Base-by-base conservation (phyloP, 108 stramenopile genomes). In the Fragilaria crotonensis region DNA sequence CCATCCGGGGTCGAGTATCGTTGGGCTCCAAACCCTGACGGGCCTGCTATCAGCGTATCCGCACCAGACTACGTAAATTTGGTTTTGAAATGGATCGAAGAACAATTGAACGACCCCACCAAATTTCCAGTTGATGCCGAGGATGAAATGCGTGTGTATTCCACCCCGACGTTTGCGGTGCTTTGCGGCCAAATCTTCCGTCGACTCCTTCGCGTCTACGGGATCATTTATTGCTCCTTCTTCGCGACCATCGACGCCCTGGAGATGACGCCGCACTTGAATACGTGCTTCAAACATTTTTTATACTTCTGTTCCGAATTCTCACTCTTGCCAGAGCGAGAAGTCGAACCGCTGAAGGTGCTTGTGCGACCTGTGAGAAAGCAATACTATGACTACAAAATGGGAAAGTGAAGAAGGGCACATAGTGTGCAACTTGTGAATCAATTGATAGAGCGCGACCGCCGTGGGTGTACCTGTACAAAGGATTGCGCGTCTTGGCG, bases 251-350 rank as follows among this genome's bases (percentile, higher is more conserved):
- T 93, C 63, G 92, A 93, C 62, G 92, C 92, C 23, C 57, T 93
- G 65, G 86, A 84, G 49, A 88, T 93, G 92, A 85, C 92, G 5
- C 86, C 92, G 44, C 86, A 89, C 73, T 71, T 93, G 61, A 93
- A 93, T 67, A 86, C 92, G 18, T 87, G 87, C 65, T 93, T 93
- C 70, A 93, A 93, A 57, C 92, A 93, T 57, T 93, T 93, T 62
- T 88, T 93, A 86, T 93, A 83, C 74, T 93, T 93, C 68, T 93
- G 88, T 62, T 87, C 86, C 1, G 92, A 93, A 65, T 93, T 93
- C 63, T 84, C 84, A 0, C 59, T 93, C 28, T 72, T 93, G 72
- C 92, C 87, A 23, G 92, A 93, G 64, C 76, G 88, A 63, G 92
- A 93, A 70, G 76, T 93, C 51, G 92, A 87, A 54, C 88, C 88